Conservation (phyloP, 257 asterid genomes). For the Solanum chilense region DNA sequence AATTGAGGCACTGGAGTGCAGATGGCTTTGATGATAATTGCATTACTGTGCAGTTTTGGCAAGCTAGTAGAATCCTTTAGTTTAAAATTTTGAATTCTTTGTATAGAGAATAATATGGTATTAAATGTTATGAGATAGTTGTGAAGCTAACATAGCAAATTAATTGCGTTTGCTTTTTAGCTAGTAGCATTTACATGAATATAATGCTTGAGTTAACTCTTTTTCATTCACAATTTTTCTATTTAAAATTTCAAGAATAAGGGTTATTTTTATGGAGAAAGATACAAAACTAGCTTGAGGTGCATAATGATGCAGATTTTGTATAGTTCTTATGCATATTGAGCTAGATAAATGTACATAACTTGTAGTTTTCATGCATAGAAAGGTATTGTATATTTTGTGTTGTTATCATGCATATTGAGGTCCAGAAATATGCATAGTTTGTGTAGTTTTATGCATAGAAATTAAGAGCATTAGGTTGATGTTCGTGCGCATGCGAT, state of each 20-base stretch:
- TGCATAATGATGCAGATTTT: neutral
- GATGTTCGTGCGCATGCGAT: neutral
- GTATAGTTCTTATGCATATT: too few relatives aligned
- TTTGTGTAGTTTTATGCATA: neutral
- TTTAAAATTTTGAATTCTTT: neutral
- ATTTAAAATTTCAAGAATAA: neutral
- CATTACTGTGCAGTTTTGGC: neutral
- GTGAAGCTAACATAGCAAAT: too few relatives aligned
- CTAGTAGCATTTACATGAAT: too few relatives aligned
- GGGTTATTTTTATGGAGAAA: neutral
- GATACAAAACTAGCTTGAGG: neutral
- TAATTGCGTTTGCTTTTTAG: too few relatives aligned
- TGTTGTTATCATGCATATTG: too few relatives aligned
- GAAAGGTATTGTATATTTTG: neutral
- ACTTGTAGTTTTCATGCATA: neutral
- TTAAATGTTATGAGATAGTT: neutral
- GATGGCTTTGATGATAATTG: neutral
- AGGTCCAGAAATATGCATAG: too few relatives aligned
- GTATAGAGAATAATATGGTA: neutral
- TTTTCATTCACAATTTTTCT: neutral
- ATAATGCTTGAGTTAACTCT: conserved; percentile 11
- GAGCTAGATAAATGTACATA: too few relatives aligned
- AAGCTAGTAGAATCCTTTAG: neutral
- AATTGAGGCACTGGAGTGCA: neutral
- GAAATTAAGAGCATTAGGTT: neutral